Conservation (phyloP, 139 green algal species). For the Chlorella vulgaris region DNA sequence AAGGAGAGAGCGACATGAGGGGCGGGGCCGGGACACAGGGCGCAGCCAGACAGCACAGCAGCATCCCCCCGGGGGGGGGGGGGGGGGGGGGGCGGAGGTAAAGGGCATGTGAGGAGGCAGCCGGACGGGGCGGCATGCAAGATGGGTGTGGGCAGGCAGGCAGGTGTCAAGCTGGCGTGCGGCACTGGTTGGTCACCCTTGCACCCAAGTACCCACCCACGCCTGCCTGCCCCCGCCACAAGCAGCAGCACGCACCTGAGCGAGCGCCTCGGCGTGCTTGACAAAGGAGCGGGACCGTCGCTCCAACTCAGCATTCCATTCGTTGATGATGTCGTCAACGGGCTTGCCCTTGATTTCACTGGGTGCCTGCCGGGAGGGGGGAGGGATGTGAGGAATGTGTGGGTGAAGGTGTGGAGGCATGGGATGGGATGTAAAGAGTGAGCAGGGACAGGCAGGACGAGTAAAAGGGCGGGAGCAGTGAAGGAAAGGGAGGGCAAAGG, state of each 20-base stretch:
- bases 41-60: no score
- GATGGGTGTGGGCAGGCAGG: background rate
- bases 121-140: no score
- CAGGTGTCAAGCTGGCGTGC: background rate
- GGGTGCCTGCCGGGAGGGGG: conserved; percentile 12
- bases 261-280: conserved; percentile 77
- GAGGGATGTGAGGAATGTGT: background rate
- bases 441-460: no score
- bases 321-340: conserved; percentile 76
- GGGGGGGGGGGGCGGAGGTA: background rate
- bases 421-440: no score
- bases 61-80: no score
- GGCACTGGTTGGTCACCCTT: no score
- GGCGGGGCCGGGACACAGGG: background rate
- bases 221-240: background rate
- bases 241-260: conserved; percentile 39
- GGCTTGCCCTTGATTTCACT: conserved; percentile 56
- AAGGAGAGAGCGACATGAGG: background rate
- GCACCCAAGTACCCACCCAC: background rate
- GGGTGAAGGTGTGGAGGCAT: background rate
- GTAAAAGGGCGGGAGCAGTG: no score
- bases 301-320: conserved; percentile 82
- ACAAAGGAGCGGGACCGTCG: conserved; percentile 77
- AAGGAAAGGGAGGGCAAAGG: no score
- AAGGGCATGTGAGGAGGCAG: no score